phyloP scores from a whole-genome alignment of 352 stramenopile species.

The Globisporangium radiosum region DNA sequence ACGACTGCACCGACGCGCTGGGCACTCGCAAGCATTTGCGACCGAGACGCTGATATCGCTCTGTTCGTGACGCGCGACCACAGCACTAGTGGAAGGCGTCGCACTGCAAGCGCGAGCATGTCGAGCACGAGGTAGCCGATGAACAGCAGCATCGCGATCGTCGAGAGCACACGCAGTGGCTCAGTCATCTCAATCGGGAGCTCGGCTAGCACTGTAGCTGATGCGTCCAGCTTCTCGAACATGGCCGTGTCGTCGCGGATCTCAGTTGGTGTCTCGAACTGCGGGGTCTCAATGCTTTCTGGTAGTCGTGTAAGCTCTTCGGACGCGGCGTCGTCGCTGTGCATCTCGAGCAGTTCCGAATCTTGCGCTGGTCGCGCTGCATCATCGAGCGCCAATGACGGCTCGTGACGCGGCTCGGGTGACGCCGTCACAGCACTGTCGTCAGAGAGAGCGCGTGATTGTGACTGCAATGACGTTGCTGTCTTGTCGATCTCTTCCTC shows the following conservation, averaged over 20 bases:
- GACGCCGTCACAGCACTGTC: no score
- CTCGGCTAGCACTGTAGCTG: no score
- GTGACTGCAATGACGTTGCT: no score
- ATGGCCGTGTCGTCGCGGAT: neutral
- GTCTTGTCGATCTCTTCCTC: no score
- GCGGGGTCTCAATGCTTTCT: neutral
- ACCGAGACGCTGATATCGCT: neutral
- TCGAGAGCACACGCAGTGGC: constrained; percentile 7
- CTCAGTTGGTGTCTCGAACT: neutral
- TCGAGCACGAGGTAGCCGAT: constrained; percentile 22
- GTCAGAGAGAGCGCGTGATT: no score
- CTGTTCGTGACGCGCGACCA: constrained; percentile 4
- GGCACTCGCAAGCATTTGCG: neutral
- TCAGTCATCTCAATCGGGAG: neutral
- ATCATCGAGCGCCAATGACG: neutral
- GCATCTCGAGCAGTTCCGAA: no score
- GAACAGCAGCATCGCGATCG: constrained; percentile 20
- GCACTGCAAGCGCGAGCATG: neutral
- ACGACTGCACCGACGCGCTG: no score
- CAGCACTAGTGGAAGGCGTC: neutral
- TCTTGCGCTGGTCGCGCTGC: neutral
- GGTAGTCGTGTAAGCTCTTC: no score
- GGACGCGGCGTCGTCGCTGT: no score
- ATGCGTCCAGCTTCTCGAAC: no score
- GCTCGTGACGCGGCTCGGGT: no score